Base-by-base conservation (phyloP, 1,139 yeast species). In the Arxiozyma slooffiae region DNA sequence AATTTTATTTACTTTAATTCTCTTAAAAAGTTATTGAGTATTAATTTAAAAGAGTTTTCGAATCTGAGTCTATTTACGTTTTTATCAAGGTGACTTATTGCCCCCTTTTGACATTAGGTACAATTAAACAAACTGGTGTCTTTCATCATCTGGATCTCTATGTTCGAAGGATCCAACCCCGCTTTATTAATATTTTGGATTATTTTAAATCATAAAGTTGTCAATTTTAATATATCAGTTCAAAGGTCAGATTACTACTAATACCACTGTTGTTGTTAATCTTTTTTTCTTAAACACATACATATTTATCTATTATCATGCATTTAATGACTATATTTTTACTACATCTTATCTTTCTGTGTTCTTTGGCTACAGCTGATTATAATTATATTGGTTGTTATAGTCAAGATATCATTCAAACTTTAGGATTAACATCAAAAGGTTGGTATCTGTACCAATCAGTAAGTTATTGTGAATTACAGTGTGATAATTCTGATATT, bases 361-460 rank as follows among this genome's bases (percentile, higher is more conserved):
- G 3, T 14, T 11, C 36, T 24, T 34, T 18, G 30, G 45, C 14
- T 17, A 11, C 16, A 8, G 45, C 39, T 14, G 38, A 42, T 7
- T 43, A 23, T 23, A 48, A 54, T 17, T 53, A 53, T 38, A 44
- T 51, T 24, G 66, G 66, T 21, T 62, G 66, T 47, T 61, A 54
- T 45, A 50, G 50, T 30, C 42, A 51, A 14, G 38, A 50, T 20
- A 51, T 48, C 30, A 40, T 62, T 24, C 40, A 44, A 24, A 37
- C 51, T 4, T 26, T 48, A 2, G 50, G 49, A 17, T 46, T 59
- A 41, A 38, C 54, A 7, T 58, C 60, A 14, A 51, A 67, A 47
- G 79, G 81, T 1, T 57, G 67, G 4, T 71, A 72, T 50, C 60
- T 53, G 30, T 82, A 63, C 55, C 87, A 82, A 59, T 67, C 81